Evolutionary conservation across 257 asterid species (phyloP).

Genomic region (Galeopsis tetrahit): DNA sequence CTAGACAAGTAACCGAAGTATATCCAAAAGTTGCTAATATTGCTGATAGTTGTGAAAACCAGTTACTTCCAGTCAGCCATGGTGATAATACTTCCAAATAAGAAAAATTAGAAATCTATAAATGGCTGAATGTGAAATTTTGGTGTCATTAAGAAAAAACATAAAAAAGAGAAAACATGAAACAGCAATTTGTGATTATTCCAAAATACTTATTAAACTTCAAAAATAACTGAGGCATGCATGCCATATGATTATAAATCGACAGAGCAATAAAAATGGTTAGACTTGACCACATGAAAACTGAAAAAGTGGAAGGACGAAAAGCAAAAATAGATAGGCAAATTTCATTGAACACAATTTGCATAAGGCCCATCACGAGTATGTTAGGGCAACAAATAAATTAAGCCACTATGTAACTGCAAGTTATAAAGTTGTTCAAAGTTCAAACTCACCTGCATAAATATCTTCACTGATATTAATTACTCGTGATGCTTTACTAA

Average conservation of each 20-base stretch:
- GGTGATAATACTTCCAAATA: neutral
- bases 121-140: constrained; percentile 20
- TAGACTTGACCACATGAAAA: neutral
- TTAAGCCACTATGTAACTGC: constrained; percentile 1
- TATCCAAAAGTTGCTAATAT: constrained; percentile 25
- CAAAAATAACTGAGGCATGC: constrained; percentile 12
- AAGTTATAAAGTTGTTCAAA: constrained; percentile 25
- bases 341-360: neutral
- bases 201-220: neutral
- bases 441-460: constrained; percentile 67
- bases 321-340: constrained; percentile 1
- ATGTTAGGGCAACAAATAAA: neutral
- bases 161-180: neutral
- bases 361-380: neutral
- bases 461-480: constrained; percentile 98
- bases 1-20: constrained; percentile 10
- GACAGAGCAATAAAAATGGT: neutral
- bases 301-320: neutral
- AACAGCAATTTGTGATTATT: neutral
- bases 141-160: constrained; percentile 15
- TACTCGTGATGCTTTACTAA: constrained; percentile 96
- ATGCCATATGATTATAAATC: neutral
- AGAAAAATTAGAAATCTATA: neutral
- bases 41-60: constrained; percentile 12
- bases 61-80: constrained; percentile 19